Evolutionary conservation across 305 asterid genomes (phyloP).

Genomic region (Rubia occidens): DNA sequence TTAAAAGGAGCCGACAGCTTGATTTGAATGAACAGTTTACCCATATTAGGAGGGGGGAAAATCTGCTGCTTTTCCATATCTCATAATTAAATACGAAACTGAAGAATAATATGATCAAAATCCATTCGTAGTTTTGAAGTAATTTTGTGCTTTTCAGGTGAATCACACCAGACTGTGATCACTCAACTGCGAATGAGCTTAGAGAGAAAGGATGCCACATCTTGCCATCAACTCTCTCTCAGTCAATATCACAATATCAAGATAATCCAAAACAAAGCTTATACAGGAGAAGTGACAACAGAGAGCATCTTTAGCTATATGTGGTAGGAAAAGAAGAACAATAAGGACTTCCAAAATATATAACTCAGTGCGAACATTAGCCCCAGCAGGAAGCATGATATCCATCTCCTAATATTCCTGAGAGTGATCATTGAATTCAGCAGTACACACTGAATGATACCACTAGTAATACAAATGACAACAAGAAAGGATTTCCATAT

Average conservation of each 20-base stretch:
- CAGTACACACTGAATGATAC: not conserved
- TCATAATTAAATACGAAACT: not conserved
- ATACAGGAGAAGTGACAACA: not conserved
- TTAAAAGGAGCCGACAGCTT: not conserved
- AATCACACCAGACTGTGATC: not conserved
- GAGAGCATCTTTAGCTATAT: not conserved
- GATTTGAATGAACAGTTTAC: not conserved
- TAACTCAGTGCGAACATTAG: not conserved
- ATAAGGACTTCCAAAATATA: not conserved
- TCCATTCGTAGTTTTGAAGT: not conserved
- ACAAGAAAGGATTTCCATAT: not conserved
- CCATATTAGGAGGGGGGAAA: not conserved
- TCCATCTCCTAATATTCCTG: not conserved
- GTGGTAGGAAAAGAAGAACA: not conserved
- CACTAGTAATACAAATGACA: not conserved
- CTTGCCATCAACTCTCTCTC: slow-evolving; percentile 1
- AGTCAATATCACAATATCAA: not conserved
- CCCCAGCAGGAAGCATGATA: not conserved
- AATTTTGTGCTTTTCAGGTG: not conserved
- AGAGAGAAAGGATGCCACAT: not conserved
- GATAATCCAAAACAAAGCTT: not conserved
- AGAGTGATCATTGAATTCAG: not conserved
- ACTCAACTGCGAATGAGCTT: not conserved
- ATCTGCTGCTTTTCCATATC: not conserved
- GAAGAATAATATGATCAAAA: not conserved